These are phyloP conservation scores for Lotmaria passim DNA, from an alignment of 208 protist genomes.

Conservation along the genomic window DNA sequence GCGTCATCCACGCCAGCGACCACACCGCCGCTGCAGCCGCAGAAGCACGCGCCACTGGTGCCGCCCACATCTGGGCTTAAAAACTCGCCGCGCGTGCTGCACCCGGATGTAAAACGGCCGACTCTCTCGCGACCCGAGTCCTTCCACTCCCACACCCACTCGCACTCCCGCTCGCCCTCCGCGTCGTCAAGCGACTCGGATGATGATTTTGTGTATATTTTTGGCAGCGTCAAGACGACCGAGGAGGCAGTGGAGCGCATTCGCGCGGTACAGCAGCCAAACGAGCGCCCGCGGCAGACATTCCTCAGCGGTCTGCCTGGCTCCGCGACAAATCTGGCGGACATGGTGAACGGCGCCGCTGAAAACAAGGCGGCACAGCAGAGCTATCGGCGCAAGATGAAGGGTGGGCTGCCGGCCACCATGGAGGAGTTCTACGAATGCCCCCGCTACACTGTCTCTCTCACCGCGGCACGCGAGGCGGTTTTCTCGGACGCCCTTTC, in stretches of 20 bases:
- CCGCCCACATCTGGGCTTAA: not conserved
- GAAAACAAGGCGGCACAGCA: not conserved
- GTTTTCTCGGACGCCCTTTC: conserved; percentile 58
- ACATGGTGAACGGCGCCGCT: conserved; percentile 1
- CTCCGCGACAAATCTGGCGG: conserved; percentile 13
- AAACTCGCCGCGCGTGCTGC: not conserved
- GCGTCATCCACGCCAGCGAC: not conserved
- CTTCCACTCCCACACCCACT: not conserved
- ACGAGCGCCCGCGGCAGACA: not conserved
- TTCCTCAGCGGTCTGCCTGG: conserved; percentile 3
- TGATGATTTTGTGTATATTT: conserved; percentile 43
- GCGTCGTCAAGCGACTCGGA: conserved; percentile 24
- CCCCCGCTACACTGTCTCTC: conserved; percentile 44
- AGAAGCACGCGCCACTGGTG: not conserved
- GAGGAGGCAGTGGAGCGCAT: conserved; percentile 48
- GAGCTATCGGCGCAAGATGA: not conserved
- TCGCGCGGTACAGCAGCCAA: conserved; percentile 35
- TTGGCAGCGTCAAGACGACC: conserved; percentile 38
- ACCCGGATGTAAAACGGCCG: not conserved
- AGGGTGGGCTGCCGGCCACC: conserved; percentile 44
- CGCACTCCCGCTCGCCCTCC: conserved; percentile 16
- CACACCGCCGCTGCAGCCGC: conserved; percentile 7
- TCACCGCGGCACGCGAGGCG: conserved; percentile 43
- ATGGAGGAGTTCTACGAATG: conserved; percentile 53
- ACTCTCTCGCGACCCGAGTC: not conserved